phyloP scores from a whole-genome alignment of 1,139 yeast species.

The Kodamaea suecica region DNA sequence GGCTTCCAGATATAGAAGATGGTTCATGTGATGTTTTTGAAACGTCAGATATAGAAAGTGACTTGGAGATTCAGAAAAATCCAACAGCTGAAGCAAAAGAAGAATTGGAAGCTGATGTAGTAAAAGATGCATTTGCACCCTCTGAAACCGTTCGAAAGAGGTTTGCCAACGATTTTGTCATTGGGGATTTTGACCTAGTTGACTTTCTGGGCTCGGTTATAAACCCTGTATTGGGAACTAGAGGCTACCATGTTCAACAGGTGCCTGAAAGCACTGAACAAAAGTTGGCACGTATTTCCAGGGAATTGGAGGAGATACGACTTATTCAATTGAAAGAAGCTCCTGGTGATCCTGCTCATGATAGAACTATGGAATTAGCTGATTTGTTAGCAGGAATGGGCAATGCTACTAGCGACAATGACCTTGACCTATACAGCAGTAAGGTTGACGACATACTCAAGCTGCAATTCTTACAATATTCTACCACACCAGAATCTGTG shows the following conservation, averaged over 20 bases:
- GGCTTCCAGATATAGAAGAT: conserved; percentile 27
- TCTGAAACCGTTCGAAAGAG: conserved; percentile 14
- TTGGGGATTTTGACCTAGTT: conserved; percentile 16
- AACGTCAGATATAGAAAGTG: conserved; percentile 48
- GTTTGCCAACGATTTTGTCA: conserved; percentile 18
- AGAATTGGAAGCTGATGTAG: background rate
- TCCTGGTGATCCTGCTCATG: conserved; percentile 5
- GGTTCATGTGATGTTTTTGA: conserved; percentile 43
- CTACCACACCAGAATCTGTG: conserved; percentile 6
- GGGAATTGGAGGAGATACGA: conserved; percentile 43
- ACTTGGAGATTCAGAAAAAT: conserved; percentile 6
- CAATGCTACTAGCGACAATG: background rate
- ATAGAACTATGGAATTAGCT: conserved; percentile 5
- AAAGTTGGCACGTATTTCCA: conserved; percentile 41
- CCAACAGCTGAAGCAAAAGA: background rate
- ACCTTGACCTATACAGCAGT: conserved; percentile 6
- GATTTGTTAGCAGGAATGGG: conserved; percentile 8
- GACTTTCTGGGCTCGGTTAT: conserved; percentile 40
- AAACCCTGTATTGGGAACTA: conserved; percentile 16
- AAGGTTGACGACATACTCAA: conserved; percentile 6
- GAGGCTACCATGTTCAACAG: conserved; percentile 26
- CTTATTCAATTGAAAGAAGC: conserved; percentile 10
- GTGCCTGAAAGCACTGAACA: conserved; percentile 41
- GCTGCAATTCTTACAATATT: conserved; percentile 4
- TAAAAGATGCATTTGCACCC: background rate